These are phyloP conservation scores for Coemansia sp. DNA, from an alignment of 192 early-diverging fungal species.

Conservation along the genomic window DNA sequence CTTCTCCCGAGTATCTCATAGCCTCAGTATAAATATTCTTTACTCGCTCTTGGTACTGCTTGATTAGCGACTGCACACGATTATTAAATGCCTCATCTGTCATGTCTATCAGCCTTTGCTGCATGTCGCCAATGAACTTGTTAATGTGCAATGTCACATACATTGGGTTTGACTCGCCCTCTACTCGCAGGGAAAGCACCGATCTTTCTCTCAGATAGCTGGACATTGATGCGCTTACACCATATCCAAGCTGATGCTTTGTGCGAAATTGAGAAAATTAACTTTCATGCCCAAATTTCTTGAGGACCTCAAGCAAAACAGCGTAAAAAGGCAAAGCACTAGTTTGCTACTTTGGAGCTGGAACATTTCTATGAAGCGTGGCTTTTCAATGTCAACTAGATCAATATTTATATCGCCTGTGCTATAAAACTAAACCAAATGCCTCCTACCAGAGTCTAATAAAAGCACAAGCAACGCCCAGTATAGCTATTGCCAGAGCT, in stretches of 20 bases:
- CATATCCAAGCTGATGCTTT: conserved; percentile 80
- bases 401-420: no score
- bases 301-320: conserved; percentile 62
- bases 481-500: not conserved
- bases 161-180: conserved; percentile 77
- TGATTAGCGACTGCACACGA: conserved; percentile 62
- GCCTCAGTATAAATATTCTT: conserved; percentile 73
- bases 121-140: conserved; percentile 67
- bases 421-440: no score
- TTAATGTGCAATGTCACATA: conserved; percentile 81
- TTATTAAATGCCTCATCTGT: conserved; percentile 58
- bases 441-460: no score
- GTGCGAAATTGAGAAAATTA: conserved; percentile 90
- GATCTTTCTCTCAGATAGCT: not conserved
- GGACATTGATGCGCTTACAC: not conserved
- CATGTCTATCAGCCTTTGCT: conserved; percentile 11
- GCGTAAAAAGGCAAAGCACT: no score
- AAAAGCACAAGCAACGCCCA: not conserved
- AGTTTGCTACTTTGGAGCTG: no score
- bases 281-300: conserved; percentile 75
- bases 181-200: conserved; percentile 14
- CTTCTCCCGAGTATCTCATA: conserved; percentile 61
- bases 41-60: conserved; percentile 61
- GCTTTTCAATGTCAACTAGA: no score
- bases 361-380: no score